Evolutionary conservation across 495 filamentous ascomycete genomes (phyloP), one percentile per base, ranked within the genome.

Genomic region (Annulohypoxylon nitens): DNA sequence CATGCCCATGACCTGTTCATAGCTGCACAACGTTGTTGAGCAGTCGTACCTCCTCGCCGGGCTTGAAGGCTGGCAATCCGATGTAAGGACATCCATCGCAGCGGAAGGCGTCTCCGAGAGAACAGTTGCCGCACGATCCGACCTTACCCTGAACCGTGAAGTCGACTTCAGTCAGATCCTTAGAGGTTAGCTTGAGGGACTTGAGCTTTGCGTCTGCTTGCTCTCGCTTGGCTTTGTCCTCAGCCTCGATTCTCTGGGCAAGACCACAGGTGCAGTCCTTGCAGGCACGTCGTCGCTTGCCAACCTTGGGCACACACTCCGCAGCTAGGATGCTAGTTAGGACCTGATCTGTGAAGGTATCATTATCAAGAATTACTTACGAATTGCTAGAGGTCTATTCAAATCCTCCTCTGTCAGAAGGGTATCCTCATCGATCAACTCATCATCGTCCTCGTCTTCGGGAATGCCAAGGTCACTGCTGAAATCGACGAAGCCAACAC

Each of bases 181-280:
- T 89, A 1, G 89, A 83, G 37, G 86, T 87, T 57, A 98, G 85
- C 84, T 97, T 97, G 55, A 94, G 78, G 25, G 85, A 78, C 50
- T 82, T 77, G n/a, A 87, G 80, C 25, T 81, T 79, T 20, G 78
- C 76, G 63, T 90, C 87, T 0, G 86, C 86, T 62, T 86, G 84
- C 34, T 84, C 81, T 8, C 93, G 87, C 66, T 90, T 91, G 55
- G 89, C 88, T 48, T 84, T 86, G 73, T 98, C 94, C 81, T 97
- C 93, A 6, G 90, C 92, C 70, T 93, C 92, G 45, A 97, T 79
- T 68, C 89, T 85, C 72, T 92, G 86, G 2, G 92, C 91, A 3
- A 99, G 87, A 43, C 97, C 96, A 76, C 96, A 99, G 4, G 93
- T 97, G 84, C 96, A 99, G 83, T 99, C 96, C 82, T 98, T 98